Evolutionary conservation across 495 filamentous ascomycete species (phyloP).

Genomic region (Cryomyces minteri): DNA sequence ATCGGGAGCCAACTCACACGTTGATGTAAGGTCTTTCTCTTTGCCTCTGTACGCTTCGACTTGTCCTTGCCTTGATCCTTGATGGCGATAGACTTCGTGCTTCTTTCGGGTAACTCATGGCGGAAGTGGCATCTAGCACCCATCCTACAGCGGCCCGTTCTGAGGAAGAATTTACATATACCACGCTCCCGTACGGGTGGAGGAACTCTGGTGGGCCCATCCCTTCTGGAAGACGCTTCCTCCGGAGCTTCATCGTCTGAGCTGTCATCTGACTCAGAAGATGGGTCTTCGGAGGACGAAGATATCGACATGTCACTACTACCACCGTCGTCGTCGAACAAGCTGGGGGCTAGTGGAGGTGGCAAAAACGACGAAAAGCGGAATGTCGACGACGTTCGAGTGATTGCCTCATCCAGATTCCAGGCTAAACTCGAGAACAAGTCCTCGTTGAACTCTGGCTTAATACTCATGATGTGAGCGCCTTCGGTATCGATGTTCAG

Average conservation of each 20-base stretch:
- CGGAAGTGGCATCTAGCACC: constrained; percentile 3
- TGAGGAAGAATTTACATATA: constrained; percentile 6
- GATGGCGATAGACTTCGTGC: too few relatives aligned
- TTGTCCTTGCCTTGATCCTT: constrained; percentile 4
- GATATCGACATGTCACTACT: neutral
- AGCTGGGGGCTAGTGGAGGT: neutral
- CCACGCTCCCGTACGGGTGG: neutral
- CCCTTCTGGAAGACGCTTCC: neutral
- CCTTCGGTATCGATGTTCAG: neutral
- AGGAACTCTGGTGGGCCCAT: neutral
- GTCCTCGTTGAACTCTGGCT: neutral
- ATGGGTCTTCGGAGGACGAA: neutral
- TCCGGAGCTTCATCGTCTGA: neutral
- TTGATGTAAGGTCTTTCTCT: neutral
- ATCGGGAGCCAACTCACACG: too few relatives aligned
- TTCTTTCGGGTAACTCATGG: too few relatives aligned
- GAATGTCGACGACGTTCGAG: neutral
- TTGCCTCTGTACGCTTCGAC: neutral
- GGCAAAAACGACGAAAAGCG: neutral
- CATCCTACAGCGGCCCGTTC: constrained; percentile 6
- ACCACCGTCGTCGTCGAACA: neutral
- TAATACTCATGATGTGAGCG: neutral
- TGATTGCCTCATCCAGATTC: neutral
- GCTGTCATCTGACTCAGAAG: neutral
- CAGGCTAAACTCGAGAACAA: neutral